phyloP scores from a whole-genome alignment of 2,329 filamentous ascomycete species.

The Scytalidium lignicola region DNA sequence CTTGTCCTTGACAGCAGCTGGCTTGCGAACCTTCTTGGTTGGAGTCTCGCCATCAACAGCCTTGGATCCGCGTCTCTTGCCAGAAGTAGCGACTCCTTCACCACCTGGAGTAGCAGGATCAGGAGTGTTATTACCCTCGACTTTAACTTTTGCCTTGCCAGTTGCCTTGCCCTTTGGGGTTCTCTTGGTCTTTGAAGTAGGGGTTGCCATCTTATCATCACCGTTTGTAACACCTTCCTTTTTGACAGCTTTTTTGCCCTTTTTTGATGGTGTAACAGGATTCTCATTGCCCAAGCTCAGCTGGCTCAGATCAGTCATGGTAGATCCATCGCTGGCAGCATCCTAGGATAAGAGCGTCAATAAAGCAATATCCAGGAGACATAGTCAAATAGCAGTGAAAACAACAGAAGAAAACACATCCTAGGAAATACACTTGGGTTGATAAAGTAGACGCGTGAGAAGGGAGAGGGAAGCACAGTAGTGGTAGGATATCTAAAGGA shows the following conservation, averaged over 20 bases:
- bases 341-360: not conserved
- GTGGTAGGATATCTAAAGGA: too few relatives aligned
- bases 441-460: too few relatives aligned
- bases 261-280: not conserved
- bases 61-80: constrained; percentile 6
- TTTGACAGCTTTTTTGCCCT: not conserved
- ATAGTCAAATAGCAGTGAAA: too few relatives aligned
- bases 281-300: too few relatives aligned
- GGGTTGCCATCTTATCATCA: not conserved
- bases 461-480: too few relatives aligned
- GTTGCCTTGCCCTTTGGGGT: not conserved
- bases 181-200: not conserved
- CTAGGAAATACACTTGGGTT: too few relatives aligned
- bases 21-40: constrained; percentile 7
- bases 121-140: not conserved
- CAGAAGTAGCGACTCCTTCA: not conserved
- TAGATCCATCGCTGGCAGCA: not conserved
- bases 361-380: too few relatives aligned
- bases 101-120: not conserved
- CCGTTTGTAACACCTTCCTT: not conserved
- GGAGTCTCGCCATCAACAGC: constrained; percentile 4
- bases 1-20: constrained; percentile 4
- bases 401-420: too few relatives aligned
- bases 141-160: not conserved
- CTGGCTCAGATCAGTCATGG: not conserved